These are phyloP conservation scores for Carex kokanica DNA, from an alignment of 176 grass and related monocot genomes.

Conservation along the genomic window DNA sequence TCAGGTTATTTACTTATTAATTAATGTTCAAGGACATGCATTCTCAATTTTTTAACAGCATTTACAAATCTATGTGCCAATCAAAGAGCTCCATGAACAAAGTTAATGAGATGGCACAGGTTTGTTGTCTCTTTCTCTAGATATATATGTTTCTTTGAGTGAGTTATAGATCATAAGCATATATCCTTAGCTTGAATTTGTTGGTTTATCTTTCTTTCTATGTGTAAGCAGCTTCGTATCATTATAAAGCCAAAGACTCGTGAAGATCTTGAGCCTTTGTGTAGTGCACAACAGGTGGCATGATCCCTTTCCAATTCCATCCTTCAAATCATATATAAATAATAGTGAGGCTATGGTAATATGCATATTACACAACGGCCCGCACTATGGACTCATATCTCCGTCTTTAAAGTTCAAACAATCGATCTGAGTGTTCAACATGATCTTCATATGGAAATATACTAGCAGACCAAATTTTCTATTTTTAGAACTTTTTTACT, in stretches of 20 bases:
- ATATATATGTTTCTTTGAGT: constrained; percentile 7
- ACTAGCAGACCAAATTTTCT: no score
- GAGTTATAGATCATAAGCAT: constrained; percentile 4
- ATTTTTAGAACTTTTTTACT: no score
- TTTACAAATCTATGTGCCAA: constrained; percentile 70
- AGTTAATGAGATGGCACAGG: constrained; percentile 93
- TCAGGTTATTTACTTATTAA: neutral
- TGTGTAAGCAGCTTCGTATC: constrained; percentile 59
- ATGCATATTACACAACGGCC: no score
- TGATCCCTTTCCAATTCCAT: constrained; percentile 24
- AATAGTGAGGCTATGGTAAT: no score
- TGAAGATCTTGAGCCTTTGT: constrained; percentile 81
- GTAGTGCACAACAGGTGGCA: constrained; percentile 79
- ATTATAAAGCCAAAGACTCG: constrained; percentile 85
- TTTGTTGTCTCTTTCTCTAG: constrained; percentile 26
- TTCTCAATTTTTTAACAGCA: constrained; percentile 44
- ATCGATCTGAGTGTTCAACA: no score
- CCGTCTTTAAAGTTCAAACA: no score
- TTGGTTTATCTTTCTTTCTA: constrained; percentile 29
- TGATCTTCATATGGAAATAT: no score
- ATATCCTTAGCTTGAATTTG: constrained; percentile 10
- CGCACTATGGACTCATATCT: no score
- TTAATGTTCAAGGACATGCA: constrained; percentile 32
- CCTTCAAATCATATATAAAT: constrained; percentile 9
- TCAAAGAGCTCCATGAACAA: constrained; percentile 73